Conservation (phyloP, 129 eudicot species). For the Saussurea involucrata region DNA sequence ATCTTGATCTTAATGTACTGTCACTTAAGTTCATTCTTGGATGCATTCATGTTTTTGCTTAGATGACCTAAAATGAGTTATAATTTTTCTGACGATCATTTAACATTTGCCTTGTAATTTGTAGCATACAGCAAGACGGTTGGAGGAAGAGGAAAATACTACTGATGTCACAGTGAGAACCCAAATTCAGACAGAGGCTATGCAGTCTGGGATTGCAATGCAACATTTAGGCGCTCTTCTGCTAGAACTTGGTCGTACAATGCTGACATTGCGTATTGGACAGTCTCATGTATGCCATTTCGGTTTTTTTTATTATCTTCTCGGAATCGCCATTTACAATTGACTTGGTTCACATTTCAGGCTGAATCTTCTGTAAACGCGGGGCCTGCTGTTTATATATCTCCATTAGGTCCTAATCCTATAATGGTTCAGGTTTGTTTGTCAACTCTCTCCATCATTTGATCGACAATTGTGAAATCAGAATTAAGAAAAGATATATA, state of each 20-base stretch:
- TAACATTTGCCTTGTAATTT: slow-evolving; percentile 19
- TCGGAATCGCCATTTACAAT: neutral
- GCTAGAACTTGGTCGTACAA: slow-evolving; percentile 90
- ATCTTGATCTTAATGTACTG: neutral
- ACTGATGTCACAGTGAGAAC: slow-evolving; percentile 61
- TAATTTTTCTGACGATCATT: neutral
- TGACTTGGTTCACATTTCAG: slow-evolving; percentile 44
- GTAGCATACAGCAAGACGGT: slow-evolving; percentile 62
- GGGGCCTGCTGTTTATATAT: slow-evolving; percentile 92
- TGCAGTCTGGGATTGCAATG: slow-evolving; percentile 78
- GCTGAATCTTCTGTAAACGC: slow-evolving; percentile 73
- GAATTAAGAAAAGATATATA: too few relatives aligned
- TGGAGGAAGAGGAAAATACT: slow-evolving; percentile 62
- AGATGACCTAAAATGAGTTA: neutral
- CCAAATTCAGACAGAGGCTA: slow-evolving; percentile 65
- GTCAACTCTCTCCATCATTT: neutral
- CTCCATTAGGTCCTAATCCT: slow-evolving; percentile 93
- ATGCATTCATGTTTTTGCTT: neutral
- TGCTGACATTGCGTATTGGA: slow-evolving; percentile 78
- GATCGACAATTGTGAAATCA: neutral
- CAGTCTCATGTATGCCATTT: slow-evolving; percentile 60
- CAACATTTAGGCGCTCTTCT: slow-evolving; percentile 94
- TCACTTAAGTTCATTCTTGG: neutral
- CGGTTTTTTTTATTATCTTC: neutral
- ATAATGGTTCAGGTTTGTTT: slow-evolving; percentile 93